Evolutionary conservation across 805 yeast species (phyloP).

Genomic region (Wickerhamomyces ciferrii): DNA sequence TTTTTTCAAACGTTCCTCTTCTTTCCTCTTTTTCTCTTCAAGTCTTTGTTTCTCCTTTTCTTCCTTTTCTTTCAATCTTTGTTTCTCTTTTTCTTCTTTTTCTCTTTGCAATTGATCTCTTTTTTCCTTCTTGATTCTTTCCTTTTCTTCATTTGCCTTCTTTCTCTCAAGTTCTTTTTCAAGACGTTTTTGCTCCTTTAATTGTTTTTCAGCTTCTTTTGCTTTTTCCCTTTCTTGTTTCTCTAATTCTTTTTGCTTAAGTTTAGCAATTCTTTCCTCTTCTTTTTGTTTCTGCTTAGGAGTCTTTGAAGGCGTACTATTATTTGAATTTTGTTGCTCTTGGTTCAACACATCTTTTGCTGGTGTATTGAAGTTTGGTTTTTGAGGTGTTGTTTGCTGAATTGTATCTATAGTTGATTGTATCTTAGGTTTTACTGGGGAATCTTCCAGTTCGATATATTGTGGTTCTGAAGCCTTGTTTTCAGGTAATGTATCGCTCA

Average conservation of each 20-base stretch:
- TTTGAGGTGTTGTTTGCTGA: background rate
- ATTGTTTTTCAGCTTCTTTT: constrained; percentile 19
- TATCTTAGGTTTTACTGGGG: background rate
- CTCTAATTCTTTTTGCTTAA: constrained; percentile 19
- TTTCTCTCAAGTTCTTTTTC: constrained; percentile 16
- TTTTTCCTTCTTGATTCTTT: background rate
- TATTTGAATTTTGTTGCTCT: background rate
- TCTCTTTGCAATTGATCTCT: constrained; percentile 5
- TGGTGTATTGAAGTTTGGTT: background rate
- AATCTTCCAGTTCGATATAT: background rate
- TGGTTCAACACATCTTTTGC: background rate
- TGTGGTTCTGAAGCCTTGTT: background rate
- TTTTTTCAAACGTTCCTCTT: too few relatives aligned
- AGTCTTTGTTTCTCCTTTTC: constrained; percentile 20
- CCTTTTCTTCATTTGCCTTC: constrained; percentile 8
- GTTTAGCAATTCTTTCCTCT: constrained; percentile 23
- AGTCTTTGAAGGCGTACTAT: background rate
- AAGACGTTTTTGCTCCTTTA: constrained; percentile 1
- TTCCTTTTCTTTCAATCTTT: constrained; percentile 8
- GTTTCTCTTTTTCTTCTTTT: constrained; percentile 13
- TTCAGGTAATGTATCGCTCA: background rate
- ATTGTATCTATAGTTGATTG: too few relatives aligned
- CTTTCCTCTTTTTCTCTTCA: constrained; percentile 16
- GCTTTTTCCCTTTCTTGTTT: constrained; percentile 16
- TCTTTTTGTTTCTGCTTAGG: constrained; percentile 6